Evolutionary conservation across 1,284 basidiomycete species (phyloP).

Genomic region (Irpex sp.): DNA sequence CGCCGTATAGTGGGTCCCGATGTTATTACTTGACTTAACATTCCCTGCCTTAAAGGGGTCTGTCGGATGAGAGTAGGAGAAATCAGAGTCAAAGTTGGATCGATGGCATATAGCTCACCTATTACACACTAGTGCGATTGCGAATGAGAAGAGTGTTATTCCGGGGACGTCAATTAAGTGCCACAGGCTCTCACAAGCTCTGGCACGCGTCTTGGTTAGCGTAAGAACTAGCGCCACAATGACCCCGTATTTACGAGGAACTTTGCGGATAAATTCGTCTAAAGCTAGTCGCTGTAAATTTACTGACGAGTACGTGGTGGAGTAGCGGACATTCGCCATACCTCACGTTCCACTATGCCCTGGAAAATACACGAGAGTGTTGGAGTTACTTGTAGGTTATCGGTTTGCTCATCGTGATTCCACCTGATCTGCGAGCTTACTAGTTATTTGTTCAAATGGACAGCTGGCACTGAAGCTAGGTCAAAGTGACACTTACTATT

Average conservation of each 20-base stretch:
- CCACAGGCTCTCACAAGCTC: background rate
- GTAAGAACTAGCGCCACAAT: background rate
- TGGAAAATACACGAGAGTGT: background rate
- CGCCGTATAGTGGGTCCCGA: background rate
- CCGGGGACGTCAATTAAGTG: background rate
- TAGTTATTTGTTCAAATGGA: background rate
- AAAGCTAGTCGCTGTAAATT: background rate
- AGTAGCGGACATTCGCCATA: background rate
- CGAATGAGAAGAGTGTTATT: background rate
- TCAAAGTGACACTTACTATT: background rate
- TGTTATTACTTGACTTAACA: background rate
- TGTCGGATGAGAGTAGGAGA: background rate
- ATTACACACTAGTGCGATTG: background rate
- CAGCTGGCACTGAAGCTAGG: background rate
- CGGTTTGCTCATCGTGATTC: background rate
- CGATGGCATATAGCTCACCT: background rate
- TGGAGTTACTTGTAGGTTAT: background rate
- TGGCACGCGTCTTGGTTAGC: background rate
- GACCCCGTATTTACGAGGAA: background rate
- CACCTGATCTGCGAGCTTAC: background rate
- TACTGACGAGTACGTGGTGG: background rate
- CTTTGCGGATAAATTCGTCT: background rate
- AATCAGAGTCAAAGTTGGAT: background rate
- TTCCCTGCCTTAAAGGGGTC: background rate
- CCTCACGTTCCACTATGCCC: background rate